Conservation (phyloP, 768 basidiomycete genomes). For the Paxillus ammoniavirescens region DNA sequence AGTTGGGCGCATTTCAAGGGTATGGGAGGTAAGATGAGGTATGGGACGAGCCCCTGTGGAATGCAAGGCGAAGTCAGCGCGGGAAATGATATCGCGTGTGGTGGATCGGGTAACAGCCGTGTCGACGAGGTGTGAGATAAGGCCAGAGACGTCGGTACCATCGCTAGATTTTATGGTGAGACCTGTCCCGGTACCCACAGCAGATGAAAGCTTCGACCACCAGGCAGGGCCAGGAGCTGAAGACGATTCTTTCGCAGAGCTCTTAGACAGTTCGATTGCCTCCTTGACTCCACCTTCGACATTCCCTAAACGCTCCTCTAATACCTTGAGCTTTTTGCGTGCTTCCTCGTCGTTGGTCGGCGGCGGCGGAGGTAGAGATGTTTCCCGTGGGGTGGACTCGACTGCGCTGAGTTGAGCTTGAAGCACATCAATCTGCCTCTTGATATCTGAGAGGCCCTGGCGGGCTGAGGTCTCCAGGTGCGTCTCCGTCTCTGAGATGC, state of each 20-base stretch:
- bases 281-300: conserved; percentile 69
- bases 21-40: conserved; percentile 79
- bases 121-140: conserved; percentile 78
- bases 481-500: conserved; percentile 52
- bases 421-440: conserved; percentile 54
- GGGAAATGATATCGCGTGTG: conserved; percentile 75
- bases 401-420: conserved; percentile 40
- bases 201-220: conserved; percentile 67
- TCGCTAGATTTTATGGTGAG: conserved; percentile 71
- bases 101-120: conserved; percentile 63
- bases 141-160: conserved; percentile 67
- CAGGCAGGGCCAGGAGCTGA: conserved; percentile 48
- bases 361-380: conserved; percentile 11
- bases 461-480: conserved; percentile 44
- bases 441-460: conserved; percentile 47
- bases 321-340: conserved; percentile 45
- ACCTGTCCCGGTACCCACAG: conserved; percentile 41
- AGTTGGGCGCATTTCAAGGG: conserved; percentile 62
- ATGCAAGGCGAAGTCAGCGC: conserved; percentile 82
- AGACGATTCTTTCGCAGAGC: conserved; percentile 35
- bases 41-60: conserved; percentile 80
- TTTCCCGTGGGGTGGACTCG: conserved; percentile 21
- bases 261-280: conserved; percentile 66
- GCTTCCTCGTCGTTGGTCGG: conserved; percentile 54
- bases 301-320: conserved; percentile 62